phyloP scores from a whole-genome alignment of 1,284 basidiomycete species.

The Amylostereum chailletii region DNA sequence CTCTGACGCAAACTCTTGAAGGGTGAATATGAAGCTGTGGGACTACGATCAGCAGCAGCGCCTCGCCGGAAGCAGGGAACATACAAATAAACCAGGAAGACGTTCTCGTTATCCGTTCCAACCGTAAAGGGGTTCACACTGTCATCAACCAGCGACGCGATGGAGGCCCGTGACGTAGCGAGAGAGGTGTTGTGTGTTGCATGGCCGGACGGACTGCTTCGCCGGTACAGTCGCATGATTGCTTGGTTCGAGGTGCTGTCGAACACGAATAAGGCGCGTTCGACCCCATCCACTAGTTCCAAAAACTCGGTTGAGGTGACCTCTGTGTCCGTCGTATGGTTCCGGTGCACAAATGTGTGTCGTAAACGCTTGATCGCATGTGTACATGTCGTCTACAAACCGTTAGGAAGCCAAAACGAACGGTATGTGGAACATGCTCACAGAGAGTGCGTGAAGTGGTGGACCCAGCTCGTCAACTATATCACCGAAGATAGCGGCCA shows the following conservation, averaged over 20 bases:
- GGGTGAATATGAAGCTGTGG: slow-evolving; percentile 81
- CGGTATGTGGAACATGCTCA: slow-evolving; percentile 25
- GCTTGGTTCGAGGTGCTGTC: slow-evolving; percentile 79
- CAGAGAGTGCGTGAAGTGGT: slow-evolving; percentile 70
- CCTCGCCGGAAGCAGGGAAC: slow-evolving; percentile 21
- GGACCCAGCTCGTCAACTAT: slow-evolving; percentile 79
- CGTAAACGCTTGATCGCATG: slow-evolving; percentile 51
- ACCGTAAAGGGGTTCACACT: slow-evolving; percentile 22
- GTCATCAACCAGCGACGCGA: slow-evolving; percentile 25
- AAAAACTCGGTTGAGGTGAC: slow-evolving; percentile 50
- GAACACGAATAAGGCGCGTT: slow-evolving; percentile 64
- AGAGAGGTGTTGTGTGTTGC: slow-evolving; percentile 28
- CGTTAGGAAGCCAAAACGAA: neutral
- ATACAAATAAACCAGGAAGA: slow-evolving; percentile 88
- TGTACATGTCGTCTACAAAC: slow-evolving; percentile 47
- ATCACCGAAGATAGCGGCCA: slow-evolving; percentile 73
- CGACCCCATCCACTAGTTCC: slow-evolving; percentile 56
- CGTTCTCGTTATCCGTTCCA: slow-evolving; percentile 49
- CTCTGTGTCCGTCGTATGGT: slow-evolving; percentile 15
- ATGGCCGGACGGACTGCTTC: slow-evolving; percentile 9
- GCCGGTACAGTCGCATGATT: slow-evolving; percentile 66
- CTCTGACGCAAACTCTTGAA: slow-evolving; percentile 87
- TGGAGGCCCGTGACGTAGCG: slow-evolving; percentile 22
- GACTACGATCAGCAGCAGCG: neutral
- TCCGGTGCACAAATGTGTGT: slow-evolving; percentile 46